Percentiles rank a stretch among this genome's conserved stretches.
Conservation (phyloP, 2,329 filamentous ascomycete species). For the Colletotrichum kahawae region DNA sequence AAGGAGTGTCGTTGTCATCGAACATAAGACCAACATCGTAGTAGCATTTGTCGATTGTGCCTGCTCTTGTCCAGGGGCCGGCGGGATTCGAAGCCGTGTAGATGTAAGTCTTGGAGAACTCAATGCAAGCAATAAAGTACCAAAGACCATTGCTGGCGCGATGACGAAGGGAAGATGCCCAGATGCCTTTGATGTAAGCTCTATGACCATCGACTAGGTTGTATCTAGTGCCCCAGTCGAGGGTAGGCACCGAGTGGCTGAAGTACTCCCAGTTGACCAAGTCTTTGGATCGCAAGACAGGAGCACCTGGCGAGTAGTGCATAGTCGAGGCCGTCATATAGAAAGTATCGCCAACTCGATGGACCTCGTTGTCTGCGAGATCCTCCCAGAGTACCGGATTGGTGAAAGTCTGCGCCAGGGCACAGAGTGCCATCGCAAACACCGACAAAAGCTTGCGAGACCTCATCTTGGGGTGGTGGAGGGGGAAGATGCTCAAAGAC, state of each 20-base stretch:
- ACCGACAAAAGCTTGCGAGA: background rate
- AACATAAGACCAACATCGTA: conserved; percentile 29
- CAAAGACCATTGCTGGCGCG: conserved; percentile 19
- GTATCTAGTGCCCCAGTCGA: conserved; percentile 48
- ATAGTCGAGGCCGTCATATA: conserved; percentile 57
- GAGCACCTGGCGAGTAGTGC: conserved; percentile 54
- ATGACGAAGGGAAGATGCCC: conserved; percentile 50
- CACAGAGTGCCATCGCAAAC: background rate
- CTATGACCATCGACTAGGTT: conserved; percentile 43
- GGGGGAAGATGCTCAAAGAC: accelerated
- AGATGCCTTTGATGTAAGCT: conserved; percentile 58
- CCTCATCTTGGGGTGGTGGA: accelerated
- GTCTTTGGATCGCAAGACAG: conserved; percentile 53
- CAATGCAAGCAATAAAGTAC: conserved; percentile 23
- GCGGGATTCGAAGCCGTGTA: conserved; percentile 14
- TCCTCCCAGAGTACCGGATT: conserved; percentile 57
- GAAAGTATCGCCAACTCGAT: conserved; percentile 37
- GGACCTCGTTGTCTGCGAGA: conserved; percentile 54
- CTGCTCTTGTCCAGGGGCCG: background rate
- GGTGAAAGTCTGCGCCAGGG: conserved; percentile 30
- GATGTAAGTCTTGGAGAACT: conserved; percentile 15
- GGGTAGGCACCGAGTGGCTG: conserved; percentile 37
- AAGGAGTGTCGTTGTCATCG: conserved; percentile 43
- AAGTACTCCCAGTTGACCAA: conserved; percentile 49
- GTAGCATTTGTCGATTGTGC: conserved; percentile 21